These are phyloP conservation scores for Xylariaceae sp. DNA, from an alignment of 2,329 filamentous ascomycete species.

Conservation along the genomic window DNA sequence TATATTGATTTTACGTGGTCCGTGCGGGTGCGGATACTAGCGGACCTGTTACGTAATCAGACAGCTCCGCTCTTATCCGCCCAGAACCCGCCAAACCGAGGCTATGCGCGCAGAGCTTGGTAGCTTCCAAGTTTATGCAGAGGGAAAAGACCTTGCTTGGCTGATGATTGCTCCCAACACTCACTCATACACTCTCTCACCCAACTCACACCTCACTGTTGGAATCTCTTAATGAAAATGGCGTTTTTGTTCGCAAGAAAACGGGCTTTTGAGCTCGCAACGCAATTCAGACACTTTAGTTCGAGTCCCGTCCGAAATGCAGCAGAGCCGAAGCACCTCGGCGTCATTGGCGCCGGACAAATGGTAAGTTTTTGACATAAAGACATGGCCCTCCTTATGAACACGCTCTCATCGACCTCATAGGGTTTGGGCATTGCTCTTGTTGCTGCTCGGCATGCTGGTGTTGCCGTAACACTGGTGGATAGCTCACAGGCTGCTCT, in stretches of 20 bases:
- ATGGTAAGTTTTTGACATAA: slow-evolving; percentile 61
- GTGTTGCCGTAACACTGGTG: slow-evolving; percentile 77
- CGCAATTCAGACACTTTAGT: slow-evolving; percentile 59
- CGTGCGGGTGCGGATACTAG: not conserved
- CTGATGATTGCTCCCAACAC: not conserved
- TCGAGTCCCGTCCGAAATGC: slow-evolving; percentile 54
- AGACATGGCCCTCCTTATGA: slow-evolving; percentile 29
- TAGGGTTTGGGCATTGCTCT: slow-evolving; percentile 94
- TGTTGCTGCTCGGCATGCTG: slow-evolving; percentile 79
- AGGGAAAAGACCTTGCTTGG: no score
- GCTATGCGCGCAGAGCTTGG: slow-evolving; percentile 23
- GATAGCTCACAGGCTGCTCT: slow-evolving; percentile 80
- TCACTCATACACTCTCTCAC: not conserved
- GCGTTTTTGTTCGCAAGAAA: slow-evolving; percentile 36
- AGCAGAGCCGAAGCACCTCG: slow-evolving; percentile 76
- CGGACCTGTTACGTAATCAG: not conserved
- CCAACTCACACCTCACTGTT: not conserved
- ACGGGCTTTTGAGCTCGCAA: slow-evolving; percentile 34
- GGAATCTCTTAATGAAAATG: slow-evolving; percentile 31
- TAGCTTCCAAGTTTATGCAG: not conserved
- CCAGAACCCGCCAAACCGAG: slow-evolving; percentile 19
- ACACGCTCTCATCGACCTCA: slow-evolving; percentile 25
- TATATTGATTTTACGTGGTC: slow-evolving; percentile 14
- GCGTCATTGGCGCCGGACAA: slow-evolving; percentile 90
- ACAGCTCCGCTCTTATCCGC: slow-evolving; percentile 26